Percentiles rank a stretch among this genome's conserved stretches.
Evolutionary conservation across 2,329 filamentous ascomycete species (phyloP).

Genomic region (Westerdykella aurantiaca): DNA sequence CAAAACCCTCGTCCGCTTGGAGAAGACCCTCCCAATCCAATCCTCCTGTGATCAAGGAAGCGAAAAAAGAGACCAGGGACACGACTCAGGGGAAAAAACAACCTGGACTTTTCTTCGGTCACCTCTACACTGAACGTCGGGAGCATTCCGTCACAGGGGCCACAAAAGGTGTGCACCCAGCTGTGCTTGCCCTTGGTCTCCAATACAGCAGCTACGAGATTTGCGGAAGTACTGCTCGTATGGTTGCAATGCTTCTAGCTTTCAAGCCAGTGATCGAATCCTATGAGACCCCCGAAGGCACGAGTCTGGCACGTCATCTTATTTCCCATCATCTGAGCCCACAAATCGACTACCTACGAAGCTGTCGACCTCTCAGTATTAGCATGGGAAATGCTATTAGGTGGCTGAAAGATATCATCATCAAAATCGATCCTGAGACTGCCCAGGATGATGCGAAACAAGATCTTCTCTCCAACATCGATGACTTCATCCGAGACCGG

Average conservation of each 20-base stretch:
- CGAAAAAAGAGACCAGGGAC: conserved; percentile 29
- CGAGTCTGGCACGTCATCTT: conserved; percentile 82
- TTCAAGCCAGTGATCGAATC: conserved; percentile 89
- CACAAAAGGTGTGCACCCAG: conserved; percentile 73
- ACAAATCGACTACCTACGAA: conserved; percentile 90
- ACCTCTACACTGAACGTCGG: conserved; percentile 71
- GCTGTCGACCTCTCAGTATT: conserved; percentile 91
- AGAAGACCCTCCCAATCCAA: conserved; percentile 30
- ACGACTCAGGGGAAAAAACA: conserved; percentile 48
- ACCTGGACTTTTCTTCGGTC: conserved; percentile 62
- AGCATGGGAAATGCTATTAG: conserved; percentile 96
- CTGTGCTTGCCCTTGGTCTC: conserved; percentile 76
- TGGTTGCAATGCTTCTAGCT: conserved; percentile 79
- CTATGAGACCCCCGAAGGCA: conserved; percentile 83
- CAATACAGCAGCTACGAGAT: conserved; percentile 86
- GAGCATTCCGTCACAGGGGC: conserved; percentile 56
- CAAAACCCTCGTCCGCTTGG: conserved; percentile 23
- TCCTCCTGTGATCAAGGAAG: conserved; percentile 23
- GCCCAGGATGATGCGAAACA: conserved; percentile 78
- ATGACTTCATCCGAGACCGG: conserved; percentile 84
- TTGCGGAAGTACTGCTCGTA: conserved; percentile 80
- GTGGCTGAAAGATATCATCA: conserved; percentile 85
- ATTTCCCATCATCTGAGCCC: conserved; percentile 86
- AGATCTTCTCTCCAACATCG: conserved; percentile 71
- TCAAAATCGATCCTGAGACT: conserved; percentile 79